Percentiles rank a stretch among this genome's conserved stretches.
Evolutionary conservation across 768 basidiomycete species (phyloP).

Genomic region (Amyloporia xantha): DNA sequence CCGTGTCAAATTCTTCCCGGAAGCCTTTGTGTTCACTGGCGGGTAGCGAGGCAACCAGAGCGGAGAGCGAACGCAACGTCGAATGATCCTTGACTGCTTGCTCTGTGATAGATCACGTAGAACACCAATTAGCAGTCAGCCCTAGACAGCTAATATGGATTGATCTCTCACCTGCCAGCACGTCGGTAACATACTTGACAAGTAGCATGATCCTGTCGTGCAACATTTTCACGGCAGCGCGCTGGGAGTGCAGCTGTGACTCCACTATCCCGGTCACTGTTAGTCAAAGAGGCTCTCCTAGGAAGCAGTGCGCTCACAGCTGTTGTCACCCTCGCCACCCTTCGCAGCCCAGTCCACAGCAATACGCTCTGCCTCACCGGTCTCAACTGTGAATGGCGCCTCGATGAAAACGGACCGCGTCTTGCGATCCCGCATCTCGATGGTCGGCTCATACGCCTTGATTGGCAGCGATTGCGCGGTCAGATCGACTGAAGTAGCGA

Average conservation of each 20-base stretch:
- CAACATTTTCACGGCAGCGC: constrained; percentile 95
- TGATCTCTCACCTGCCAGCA: constrained; percentile 53
- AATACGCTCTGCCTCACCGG: constrained; percentile 97
- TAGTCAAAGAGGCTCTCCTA: background rate
- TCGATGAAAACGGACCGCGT: constrained; percentile 79
- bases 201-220: constrained; percentile 84
- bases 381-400: constrained; percentile 84
- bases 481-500: constrained; percentile 38
- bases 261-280: constrained; percentile 51
- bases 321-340: constrained; percentile 77
- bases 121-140: background rate
- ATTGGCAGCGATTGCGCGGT: constrained; percentile 78
- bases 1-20: constrained; percentile 84
- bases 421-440: constrained; percentile 76
- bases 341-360: constrained; percentile 94
- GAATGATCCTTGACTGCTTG: constrained; percentile 71
- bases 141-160: background rate
- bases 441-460: constrained; percentile 87
- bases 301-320: constrained; percentile 43
- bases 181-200: constrained; percentile 78
- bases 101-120: constrained; percentile 34
- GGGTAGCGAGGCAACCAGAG: constrained; percentile 82
- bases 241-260: constrained; percentile 83
- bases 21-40: constrained; percentile 80
- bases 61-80: constrained; percentile 76